Evolutionary conservation across 2,329 filamentous ascomycete species (phyloP).

Genomic region (Xylaria sp.): DNA sequence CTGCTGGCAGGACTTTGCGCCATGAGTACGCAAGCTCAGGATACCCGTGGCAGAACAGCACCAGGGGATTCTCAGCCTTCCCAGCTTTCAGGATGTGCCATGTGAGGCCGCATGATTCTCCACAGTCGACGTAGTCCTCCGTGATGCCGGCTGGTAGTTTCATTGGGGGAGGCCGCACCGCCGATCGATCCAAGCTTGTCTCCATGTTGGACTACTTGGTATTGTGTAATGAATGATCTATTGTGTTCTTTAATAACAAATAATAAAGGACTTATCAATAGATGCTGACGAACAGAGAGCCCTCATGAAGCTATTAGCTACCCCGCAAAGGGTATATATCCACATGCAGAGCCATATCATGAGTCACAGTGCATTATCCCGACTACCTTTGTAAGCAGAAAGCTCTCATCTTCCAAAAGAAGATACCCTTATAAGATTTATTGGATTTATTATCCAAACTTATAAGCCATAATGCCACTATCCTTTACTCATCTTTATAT

Average conservation of each 20-base stretch:
- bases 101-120: conserved; percentile 62
- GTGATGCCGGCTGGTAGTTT: conserved; percentile 63
- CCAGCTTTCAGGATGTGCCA: conserved; percentile 71
- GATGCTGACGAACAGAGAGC: neutral
- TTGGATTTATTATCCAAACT: neutral
- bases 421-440: neutral
- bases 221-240: neutral
- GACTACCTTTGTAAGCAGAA: neutral
- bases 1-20: conserved; percentile 68
- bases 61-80: conserved; percentile 58
- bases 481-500: neutral
- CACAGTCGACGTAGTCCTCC: conserved; percentile 65
- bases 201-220: conserved; percentile 15
- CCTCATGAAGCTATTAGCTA: neutral
- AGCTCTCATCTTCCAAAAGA: neutral
- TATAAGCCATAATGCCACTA: neutral
- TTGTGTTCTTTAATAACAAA: neutral
- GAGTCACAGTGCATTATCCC: neutral
- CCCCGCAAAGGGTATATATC: conserved; percentile 2
- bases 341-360: neutral
- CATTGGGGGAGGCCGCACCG: conserved; percentile 37
- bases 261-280: neutral
- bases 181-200: neutral
- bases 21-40: conserved; percentile 77
- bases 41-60: conserved; percentile 73